These are phyloP conservation scores for Annulohypoxylon bovei DNA, from an alignment of 495 filamentous ascomycete species.

Conservation along the genomic window DNA sequence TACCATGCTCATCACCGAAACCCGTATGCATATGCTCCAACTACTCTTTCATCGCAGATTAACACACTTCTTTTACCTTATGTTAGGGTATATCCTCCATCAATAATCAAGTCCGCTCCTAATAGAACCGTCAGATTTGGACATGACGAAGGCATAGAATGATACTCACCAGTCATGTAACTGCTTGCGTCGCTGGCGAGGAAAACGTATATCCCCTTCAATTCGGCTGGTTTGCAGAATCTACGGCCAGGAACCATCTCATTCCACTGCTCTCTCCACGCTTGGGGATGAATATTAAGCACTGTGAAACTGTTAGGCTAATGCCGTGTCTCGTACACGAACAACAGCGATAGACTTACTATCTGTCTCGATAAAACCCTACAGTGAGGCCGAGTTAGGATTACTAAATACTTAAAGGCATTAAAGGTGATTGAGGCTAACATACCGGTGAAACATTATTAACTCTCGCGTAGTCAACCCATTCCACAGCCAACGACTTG, in stretches of 20 bases:
- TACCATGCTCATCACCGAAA: background rate
- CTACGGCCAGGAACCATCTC: slow-evolving; percentile 41
- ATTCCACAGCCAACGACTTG: slow-evolving; percentile 66
- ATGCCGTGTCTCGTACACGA: background rate
- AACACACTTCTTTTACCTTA: slow-evolving; percentile 12
- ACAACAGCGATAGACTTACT: slow-evolving; percentile 24
- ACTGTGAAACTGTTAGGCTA: slow-evolving; percentile 29
- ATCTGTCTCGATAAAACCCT: slow-evolving; percentile 44
- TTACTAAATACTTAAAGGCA: background rate
- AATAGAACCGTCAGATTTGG: background rate
- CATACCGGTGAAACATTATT: slow-evolving; percentile 73
- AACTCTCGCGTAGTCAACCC: slow-evolving; percentile 62
- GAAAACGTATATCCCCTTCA: slow-evolving; percentile 76
- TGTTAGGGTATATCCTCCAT: slow-evolving; percentile 60
- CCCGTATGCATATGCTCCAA: background rate
- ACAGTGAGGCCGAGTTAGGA: slow-evolving; percentile 3
- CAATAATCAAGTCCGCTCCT: slow-evolving; percentile 44
- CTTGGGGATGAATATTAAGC: slow-evolving; percentile 37
- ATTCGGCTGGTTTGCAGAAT: slow-evolving; percentile 66
- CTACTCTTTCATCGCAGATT: background rate
- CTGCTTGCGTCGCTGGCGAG: slow-evolving; percentile 68
- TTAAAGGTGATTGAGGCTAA: background rate
- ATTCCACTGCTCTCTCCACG: slow-evolving; percentile 41
- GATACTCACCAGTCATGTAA: slow-evolving; percentile 41
- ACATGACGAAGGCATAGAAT: background rate